These are phyloP conservation scores for Nasturtium officinale DNA, from an alignment of 345 rosid species.

Conservation along the genomic window DNA sequence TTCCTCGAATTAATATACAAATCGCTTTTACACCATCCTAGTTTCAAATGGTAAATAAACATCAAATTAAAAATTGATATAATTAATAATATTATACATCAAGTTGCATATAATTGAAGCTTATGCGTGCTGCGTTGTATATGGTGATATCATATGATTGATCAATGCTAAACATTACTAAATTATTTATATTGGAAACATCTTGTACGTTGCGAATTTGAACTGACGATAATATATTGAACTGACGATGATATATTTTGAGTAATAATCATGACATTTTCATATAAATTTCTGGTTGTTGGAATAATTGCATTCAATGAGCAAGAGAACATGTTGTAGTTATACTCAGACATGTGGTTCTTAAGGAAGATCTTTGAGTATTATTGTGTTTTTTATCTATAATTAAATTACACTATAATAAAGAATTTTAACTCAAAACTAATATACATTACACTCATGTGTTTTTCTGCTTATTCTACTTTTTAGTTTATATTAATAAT, in stretches of 20 bases:
- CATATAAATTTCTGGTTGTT: not conserved
- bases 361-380: not conserved
- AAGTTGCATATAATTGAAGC: constrained; percentile 33
- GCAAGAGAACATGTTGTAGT: not conserved
- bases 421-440: not conserved
- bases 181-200: not conserved
- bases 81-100: constrained; percentile 19
- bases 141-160: constrained; percentile 31
- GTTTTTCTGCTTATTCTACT: not conserved
- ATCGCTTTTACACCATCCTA: constrained; percentile 18
- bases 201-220: not conserved
- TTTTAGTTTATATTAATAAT: not conserved
- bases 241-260: not conserved
- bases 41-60: not conserved
- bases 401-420: not conserved
- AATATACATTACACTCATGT: not conserved
- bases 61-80: not conserved
- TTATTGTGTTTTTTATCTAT: not conserved
- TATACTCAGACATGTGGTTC: not conserved
- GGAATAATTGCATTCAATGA: not conserved
- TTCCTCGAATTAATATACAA: constrained; percentile 27
- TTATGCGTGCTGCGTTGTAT: constrained; percentile 35
- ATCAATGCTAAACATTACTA: not conserved
- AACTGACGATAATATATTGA: not conserved
- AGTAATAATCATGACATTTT: not conserved